Conservation (phyloP, 2,329 filamentous ascomycete genomes). For the Fusarium staphyleae region DNA sequence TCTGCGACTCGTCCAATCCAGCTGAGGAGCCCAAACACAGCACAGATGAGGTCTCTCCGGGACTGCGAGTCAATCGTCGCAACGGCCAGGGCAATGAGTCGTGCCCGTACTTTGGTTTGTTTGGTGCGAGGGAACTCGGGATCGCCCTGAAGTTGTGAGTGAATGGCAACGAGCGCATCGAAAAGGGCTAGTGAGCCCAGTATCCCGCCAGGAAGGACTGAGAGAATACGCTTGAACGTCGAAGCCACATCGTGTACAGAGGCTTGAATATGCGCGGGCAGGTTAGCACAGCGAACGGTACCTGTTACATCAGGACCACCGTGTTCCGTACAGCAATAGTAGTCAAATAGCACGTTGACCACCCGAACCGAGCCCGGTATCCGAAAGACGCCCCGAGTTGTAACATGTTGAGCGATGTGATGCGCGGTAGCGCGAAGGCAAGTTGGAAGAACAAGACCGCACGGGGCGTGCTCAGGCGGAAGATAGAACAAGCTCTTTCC, state of each 20-base stretch:
- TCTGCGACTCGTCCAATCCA: constrained; percentile 67
- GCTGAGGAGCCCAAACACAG: constrained; percentile 70
- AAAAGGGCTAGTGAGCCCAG: constrained; percentile 68
- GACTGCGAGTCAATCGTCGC: constrained; percentile 65
- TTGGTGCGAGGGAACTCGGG: constrained; percentile 61
- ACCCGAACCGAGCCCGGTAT: constrained; percentile 65
- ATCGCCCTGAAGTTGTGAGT: constrained; percentile 61
- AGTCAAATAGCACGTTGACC: constrained; percentile 67
- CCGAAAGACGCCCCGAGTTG: constrained; percentile 67
- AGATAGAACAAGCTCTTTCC: constrained; percentile 69
- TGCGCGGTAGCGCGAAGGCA: constrained; percentile 72
- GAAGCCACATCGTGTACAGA: constrained; percentile 71
- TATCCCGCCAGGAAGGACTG: constrained; percentile 69
- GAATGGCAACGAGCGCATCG: constrained; percentile 67
- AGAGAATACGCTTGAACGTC: constrained; percentile 70
- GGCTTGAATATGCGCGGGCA: constrained; percentile 66
- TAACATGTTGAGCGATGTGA: constrained; percentile 63
- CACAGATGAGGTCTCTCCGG: constrained; percentile 69
- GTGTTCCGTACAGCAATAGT: constrained; percentile 62
- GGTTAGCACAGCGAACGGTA: constrained; percentile 65
- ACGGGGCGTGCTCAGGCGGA: constrained; percentile 64
- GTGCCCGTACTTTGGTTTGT: constrained; percentile 63
- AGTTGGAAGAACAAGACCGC: constrained; percentile 66
- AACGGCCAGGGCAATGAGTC: constrained; percentile 71
- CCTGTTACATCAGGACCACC: constrained; percentile 59